Evolutionary conservation across 345 rosid genomes (phyloP).

Genomic region (Litchi chinensis): DNA sequence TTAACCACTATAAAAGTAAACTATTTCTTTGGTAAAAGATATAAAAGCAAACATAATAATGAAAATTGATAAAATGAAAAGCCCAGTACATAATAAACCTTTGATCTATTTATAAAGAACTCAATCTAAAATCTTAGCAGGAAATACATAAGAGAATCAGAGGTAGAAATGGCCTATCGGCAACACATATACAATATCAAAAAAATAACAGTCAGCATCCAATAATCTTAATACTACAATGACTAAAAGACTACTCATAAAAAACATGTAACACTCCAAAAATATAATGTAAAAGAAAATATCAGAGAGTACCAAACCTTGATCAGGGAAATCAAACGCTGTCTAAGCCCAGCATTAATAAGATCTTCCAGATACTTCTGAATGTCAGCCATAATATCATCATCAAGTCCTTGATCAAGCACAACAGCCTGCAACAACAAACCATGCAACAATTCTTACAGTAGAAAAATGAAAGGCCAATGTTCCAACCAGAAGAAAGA

Average conservation of each 20-base stretch:
- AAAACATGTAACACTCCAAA: neutral
- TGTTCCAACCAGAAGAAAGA: neutral
- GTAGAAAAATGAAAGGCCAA: constrained; percentile 12
- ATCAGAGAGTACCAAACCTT: constrained; percentile 45
- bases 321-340: constrained; percentile 70
- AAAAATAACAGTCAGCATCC: neutral
- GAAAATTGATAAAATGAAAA: neutral
- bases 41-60: neutral
- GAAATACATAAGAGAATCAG: neutral
- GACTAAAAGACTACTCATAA: neutral
- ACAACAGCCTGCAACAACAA: constrained; percentile 73
- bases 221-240: neutral
- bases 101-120: neutral
- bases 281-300: constrained; percentile 8
- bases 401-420: constrained; percentile 81
- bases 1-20: neutral
- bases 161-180: neutral
- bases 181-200: neutral
- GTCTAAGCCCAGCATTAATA: constrained; percentile 70
- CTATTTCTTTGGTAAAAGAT: neutral
- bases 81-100: neutral
- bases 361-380: constrained; percentile 81
- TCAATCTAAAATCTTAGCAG: neutral
- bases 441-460: constrained; percentile 15
- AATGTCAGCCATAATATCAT: constrained; percentile 71